Evolutionary conservation across 2,329 filamentous ascomycete species (phyloP).

Genomic region (Aureobasidium sp.): DNA sequence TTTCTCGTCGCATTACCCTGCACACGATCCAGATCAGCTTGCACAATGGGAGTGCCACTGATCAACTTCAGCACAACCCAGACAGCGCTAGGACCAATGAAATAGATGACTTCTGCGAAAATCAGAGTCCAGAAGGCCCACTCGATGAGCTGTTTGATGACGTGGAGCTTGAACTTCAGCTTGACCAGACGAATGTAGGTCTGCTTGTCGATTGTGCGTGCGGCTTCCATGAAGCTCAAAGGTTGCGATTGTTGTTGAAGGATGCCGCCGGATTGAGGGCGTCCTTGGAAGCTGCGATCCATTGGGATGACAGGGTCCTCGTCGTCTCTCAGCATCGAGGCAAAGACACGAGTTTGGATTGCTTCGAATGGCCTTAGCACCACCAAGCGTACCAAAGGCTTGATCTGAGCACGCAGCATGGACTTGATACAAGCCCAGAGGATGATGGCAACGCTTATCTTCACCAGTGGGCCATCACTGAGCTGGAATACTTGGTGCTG

Average conservation of each 20-base stretch:
- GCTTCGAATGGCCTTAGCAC: not conserved
- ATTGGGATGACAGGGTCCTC: conserved; percentile 15
- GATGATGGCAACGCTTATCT: not conserved
- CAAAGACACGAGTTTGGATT: not conserved
- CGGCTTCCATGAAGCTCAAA: not conserved
- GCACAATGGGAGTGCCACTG: not conserved
- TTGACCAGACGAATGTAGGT: conserved; percentile 1
- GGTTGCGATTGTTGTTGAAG: not conserved
- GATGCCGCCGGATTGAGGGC: not conserved
- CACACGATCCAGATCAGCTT: not conserved
- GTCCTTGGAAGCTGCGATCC: conserved; percentile 13
- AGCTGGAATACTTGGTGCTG: not conserved
- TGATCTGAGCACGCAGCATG: not conserved
- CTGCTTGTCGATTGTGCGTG: not conserved
- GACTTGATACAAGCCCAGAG: not conserved
- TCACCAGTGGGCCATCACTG: not conserved
- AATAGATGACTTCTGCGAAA: not conserved
- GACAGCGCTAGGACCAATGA: not conserved
- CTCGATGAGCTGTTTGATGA: not conserved
- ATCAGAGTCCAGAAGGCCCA: not conserved
- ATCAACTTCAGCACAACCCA: conserved; percentile 7
- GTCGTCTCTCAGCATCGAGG: conserved; percentile 14
- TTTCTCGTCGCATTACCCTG: not conserved
- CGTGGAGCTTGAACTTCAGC: not conserved
- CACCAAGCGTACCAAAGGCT: not conserved